Evolutionary conservation across 352 stramenopile species (phyloP).

Genomic region (Globisporangium lucens): DNA sequence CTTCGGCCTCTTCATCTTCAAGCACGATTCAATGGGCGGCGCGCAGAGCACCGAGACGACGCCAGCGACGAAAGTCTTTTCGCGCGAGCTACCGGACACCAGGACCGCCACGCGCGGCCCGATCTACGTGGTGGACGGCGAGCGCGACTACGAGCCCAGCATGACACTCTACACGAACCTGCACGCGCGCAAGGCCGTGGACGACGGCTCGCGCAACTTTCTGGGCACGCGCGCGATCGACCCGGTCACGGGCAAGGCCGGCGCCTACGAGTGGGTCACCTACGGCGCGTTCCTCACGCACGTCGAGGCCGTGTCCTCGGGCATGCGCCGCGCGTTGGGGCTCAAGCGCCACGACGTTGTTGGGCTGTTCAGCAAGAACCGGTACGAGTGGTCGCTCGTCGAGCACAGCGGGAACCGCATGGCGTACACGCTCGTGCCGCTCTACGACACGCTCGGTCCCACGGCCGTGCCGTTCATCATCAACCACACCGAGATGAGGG

Average conservation of each 20-base stretch:
- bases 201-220: conserved; percentile 44
- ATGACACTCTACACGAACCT: conserved; percentile 63
- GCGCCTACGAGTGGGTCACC: conserved; percentile 49
- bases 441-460: conserved; percentile 51
- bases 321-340: conserved; percentile 32
- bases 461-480: conserved; percentile 65
- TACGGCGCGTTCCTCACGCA: conserved; percentile 47
- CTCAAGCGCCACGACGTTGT: conserved; percentile 41
- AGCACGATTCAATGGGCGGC: background rate
- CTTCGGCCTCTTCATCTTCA: background rate
- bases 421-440: conserved; percentile 57
- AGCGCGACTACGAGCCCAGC: conserved; percentile 30
- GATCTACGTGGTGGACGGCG: conserved; percentile 20
- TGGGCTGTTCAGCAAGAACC: conserved; percentile 53
- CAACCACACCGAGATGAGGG: conserved; percentile 70
- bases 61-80: conserved; percentile 19
- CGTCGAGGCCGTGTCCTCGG: conserved; percentile 30
- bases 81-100: conserved; percentile 9
- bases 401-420: conserved; percentile 63
- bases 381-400: conserved; percentile 60
- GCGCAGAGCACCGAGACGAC: conserved; percentile 7
- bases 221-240: conserved; percentile 46
- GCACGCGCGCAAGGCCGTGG: conserved; percentile 38
- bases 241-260: conserved; percentile 28
- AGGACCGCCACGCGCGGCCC: conserved; percentile 17